Base-by-base conservation (phyloP, 768 basidiomycete species). In the Serendipita sp. region DNA sequence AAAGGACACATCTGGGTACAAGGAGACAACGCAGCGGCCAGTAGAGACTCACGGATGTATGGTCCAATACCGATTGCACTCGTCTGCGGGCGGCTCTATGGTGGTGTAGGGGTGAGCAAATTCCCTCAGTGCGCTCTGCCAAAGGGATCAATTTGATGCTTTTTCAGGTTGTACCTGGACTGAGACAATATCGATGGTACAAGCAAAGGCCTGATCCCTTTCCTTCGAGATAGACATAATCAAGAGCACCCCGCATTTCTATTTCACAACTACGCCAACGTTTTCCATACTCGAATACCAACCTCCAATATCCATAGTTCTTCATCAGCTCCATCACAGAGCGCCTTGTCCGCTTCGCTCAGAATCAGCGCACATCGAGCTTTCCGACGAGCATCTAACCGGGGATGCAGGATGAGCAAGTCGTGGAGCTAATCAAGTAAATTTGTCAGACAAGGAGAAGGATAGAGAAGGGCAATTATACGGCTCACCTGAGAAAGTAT, bases 281-380 rank as follows among this genome's bases (percentile, higher is more conserved):
- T 74, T 69, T 86, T 90, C 69, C 86, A 79, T 16, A 95, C 76
- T 24, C 81, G 78, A 60, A 96, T 72, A n/a, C 83, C 92, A 34
- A 91, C 85, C 69, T 96, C 90, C 14, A 99, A 74, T 33, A 90
- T 82, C 85, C 95, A 96, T 24, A 99, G 75, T 71, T 97, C 96
- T 72, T 99, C 96, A 69, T 99, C 96, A 16, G 90, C 93, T 0
- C 96, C 96, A 66, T 98, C 95, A 67, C 88, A 90, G 24, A 99
- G 75, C 0, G 90, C 90, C 72, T 98, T 98, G 74, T 99, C 96
- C 28, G 90, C 91, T 71, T 96, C 92, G 2, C 91, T 96, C 66
- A 99, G 85, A 2, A 82, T 82, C 20, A 96, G 76, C 2, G 88
- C 89, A 64, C 88, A 87, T 31, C 74, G 73, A 13, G 89, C 81